A percentile compares a stretch with the other conserved stretches of the same genome.
These are phyloP conservation scores for Alopecurus myosuroides DNA, from an alignment of 176 grass and related monocot species.

Conservation along the genomic window DNA sequence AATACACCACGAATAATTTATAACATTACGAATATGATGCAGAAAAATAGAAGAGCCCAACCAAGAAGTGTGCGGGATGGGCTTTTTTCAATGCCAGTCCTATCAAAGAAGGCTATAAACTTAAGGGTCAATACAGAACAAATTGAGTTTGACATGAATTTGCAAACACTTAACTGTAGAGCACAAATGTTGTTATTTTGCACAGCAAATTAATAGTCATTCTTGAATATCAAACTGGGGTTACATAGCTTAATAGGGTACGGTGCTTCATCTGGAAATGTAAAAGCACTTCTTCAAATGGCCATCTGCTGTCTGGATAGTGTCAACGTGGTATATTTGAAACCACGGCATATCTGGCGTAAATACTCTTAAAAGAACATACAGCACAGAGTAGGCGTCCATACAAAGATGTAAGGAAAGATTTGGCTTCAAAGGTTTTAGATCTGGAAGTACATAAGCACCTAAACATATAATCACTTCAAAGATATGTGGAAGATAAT, in stretches of 20 bases:
- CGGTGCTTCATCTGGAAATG: neutral
- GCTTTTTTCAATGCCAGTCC: neutral
- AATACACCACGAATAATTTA: neutral
- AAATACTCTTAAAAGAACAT: neutral
- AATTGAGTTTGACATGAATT: neutral
- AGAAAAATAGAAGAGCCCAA: neutral
- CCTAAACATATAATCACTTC: neutral
- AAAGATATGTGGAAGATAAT: neutral
- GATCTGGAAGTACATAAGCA: neutral
- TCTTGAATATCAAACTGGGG: neutral
- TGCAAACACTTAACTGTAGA: neutral
- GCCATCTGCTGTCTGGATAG: neutral
- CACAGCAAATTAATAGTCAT: neutral
- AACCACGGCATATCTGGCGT: neutral
- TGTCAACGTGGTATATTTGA: neutral
- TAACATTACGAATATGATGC: neutral
- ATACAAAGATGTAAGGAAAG: neutral
- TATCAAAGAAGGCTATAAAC: conserved; percentile 3
- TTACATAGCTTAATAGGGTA: neutral
- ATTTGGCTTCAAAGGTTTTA: neutral
- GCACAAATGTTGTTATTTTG: neutral
- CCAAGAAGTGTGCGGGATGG: neutral
- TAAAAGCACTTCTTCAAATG: neutral
- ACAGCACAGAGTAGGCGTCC: neutral
- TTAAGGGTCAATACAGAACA: neutral